Conservation (phyloP, 257 asterid species). For the Henckelia pumila region DNA sequence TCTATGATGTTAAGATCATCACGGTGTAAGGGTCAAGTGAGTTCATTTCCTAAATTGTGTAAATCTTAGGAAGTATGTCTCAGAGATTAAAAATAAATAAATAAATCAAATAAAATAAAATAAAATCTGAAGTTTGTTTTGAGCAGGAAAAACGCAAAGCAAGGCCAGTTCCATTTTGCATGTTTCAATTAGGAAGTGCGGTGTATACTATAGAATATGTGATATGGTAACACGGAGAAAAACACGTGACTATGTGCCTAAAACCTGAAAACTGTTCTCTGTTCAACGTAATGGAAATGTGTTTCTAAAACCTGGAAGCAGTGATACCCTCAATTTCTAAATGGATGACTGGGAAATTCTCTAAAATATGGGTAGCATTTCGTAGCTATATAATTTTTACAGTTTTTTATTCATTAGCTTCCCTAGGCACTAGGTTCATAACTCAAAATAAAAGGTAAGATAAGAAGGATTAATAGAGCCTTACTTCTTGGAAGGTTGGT, state of each 20-base stretch:
- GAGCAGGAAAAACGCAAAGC: too few relatives aligned
- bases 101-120: too few relatives aligned
- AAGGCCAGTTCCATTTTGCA: too few relatives aligned
- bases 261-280: not conserved
- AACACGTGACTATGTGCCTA: too few relatives aligned
- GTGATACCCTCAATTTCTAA: too few relatives aligned
- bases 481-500: slow-evolving; percentile 82
- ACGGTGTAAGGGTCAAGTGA: not conserved
- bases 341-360: not conserved
- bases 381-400: not conserved
- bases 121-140: too few relatives aligned
- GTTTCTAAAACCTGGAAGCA: not conserved
- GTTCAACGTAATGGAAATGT: not conserved
- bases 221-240: too few relatives aligned
- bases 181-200: too few relatives aligned
- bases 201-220: too few relatives aligned
- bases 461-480: slow-evolving; percentile 27
- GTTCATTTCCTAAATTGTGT: too few relatives aligned
- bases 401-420: not conserved
- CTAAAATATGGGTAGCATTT: not conserved
- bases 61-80: too few relatives aligned
- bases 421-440: not conserved
- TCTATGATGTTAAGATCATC: not conserved
- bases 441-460: slow-evolving; percentile 12
- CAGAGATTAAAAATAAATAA: too few relatives aligned